phyloP scores from a whole-genome alignment of 768 basidiomycete genomes.

The Xerocomus spinulosus region DNA sequence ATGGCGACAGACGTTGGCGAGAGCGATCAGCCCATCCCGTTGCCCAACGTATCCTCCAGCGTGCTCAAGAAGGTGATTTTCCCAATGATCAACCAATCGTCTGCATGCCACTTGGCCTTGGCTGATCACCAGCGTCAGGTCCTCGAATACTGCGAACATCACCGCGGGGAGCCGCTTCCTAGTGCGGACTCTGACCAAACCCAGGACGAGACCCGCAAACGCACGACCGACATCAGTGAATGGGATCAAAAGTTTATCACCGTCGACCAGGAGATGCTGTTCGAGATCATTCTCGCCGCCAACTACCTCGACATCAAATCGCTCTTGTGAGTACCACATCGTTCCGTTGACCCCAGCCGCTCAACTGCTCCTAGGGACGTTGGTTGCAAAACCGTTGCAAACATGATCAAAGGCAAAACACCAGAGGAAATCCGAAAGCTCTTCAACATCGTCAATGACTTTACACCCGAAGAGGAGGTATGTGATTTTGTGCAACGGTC shows the following conservation, averaged over 20 bases:
- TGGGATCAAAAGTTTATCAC: constrained; percentile 99
- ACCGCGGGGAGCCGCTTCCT: constrained; percentile 95
- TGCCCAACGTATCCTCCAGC: constrained; percentile 90
- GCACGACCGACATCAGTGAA: constrained; percentile 97
- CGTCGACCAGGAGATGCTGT: constrained; percentile 99
- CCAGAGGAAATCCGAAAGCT: constrained; percentile 99
- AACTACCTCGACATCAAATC: constrained; percentile 99
- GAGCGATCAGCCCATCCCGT: constrained; percentile 88
- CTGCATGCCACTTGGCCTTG: neutral
- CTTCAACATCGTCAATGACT: constrained; percentile 97
- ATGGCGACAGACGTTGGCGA: constrained; percentile 78
- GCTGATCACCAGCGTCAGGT: constrained; percentile 51
- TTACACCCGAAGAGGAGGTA: constrained; percentile 99
- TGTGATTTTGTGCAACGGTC: constrained; percentile 14
- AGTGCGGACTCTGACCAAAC: constrained; percentile 72
- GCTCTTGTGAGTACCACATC: constrained; percentile 63
- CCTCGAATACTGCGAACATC: constrained; percentile 98
- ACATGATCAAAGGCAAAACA: constrained; percentile 99
- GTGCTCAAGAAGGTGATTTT: constrained; percentile 81
- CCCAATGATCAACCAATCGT: constrained; percentile 1
- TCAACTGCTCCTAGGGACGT: constrained; percentile 63
- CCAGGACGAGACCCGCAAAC: constrained; percentile 92
- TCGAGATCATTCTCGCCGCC: constrained; percentile 98
- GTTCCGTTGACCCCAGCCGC: neutral
- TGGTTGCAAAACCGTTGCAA: constrained; percentile 97